Percentiles rank a stretch among this genome's conserved stretches.
Conservation (phyloP, 352 stramenopile genomes). For the Globisporangium carolinianum region DNA sequence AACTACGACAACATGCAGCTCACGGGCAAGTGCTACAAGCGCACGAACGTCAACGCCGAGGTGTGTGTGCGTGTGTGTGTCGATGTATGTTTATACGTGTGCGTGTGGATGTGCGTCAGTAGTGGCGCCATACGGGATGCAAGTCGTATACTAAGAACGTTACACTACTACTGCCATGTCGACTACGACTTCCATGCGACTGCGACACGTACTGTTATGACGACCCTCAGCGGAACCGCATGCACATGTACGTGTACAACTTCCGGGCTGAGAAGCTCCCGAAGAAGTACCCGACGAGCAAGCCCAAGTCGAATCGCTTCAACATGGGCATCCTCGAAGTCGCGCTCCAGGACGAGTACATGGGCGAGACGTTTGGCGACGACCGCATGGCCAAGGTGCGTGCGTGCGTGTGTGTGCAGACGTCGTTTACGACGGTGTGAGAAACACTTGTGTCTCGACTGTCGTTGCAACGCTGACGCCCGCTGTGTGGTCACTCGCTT, state of each 20-base stretch:
- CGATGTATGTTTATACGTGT: neutral
- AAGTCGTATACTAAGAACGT: too few relatives aligned
- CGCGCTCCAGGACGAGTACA: constrained; percentile 50
- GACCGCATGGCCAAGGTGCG: constrained; percentile 55
- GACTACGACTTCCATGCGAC: too few relatives aligned
- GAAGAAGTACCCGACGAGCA: constrained; percentile 65
- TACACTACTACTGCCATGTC: too few relatives aligned
- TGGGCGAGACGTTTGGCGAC: constrained; percentile 60
- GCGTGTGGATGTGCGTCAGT: too few relatives aligned
- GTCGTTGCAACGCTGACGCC: neutral
- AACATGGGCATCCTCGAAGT: constrained; percentile 75
- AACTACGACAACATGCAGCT: constrained; percentile 74
- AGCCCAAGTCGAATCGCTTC: constrained; percentile 71
- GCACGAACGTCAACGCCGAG: constrained; percentile 73
- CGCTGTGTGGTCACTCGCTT: neutral
- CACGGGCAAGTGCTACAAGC: constrained; percentile 67
- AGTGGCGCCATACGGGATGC: too few relatives aligned
- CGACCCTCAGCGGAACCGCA: constrained; percentile 46
- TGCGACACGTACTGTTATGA: too few relatives aligned
- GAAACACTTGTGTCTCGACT: neutral
- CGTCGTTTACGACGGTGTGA: neutral
- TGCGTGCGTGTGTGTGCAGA: neutral
- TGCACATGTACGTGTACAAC: constrained; percentile 84
- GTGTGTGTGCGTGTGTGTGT: constrained; percentile 15
- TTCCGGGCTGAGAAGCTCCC: constrained; percentile 79